Evolutionary conservation across 352 stramenopile species (phyloP).

Genomic region (Blastocystis sp.): DNA sequence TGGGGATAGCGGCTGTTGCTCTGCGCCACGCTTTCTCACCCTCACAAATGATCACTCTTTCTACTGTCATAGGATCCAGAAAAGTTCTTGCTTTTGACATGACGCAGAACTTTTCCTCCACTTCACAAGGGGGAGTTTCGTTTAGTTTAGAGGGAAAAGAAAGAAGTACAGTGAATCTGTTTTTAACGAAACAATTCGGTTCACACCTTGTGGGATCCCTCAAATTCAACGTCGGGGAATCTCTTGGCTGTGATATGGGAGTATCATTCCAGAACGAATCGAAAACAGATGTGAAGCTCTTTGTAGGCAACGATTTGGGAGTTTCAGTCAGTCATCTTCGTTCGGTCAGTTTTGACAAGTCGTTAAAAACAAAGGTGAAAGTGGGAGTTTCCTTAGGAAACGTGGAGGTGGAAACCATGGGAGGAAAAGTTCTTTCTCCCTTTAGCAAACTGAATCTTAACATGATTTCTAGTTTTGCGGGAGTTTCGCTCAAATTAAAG

Average conservation of each 20-base stretch:
- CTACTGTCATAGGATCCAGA: not conserved
- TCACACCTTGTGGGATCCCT: not conserved
- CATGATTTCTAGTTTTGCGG: not conserved
- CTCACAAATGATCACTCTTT: not conserved
- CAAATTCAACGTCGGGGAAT: not conserved
- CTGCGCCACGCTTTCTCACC: not conserved
- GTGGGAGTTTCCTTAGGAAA: not conserved
- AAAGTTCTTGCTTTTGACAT: not conserved
- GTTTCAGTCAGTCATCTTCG: not conserved
- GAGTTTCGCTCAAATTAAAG: not conserved
- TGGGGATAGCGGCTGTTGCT: not conserved
- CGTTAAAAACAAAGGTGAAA: not conserved
- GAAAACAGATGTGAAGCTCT: not conserved
- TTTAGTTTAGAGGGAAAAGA: not conserved
- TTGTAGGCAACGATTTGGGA: not conserved
- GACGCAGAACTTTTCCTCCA: not conserved
- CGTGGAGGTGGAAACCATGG: not conserved
- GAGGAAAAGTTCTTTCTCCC: not conserved
- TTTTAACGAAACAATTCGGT: not conserved
- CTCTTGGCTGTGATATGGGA: not conserved
- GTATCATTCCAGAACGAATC: too few relatives aligned
- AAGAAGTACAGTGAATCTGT: not conserved
- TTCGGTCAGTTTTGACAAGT: not conserved
- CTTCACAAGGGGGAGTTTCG: not conserved
- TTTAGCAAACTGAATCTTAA: not conserved